A percentile compares a stretch with the other conserved stretches of the same genome.
These are phyloP conservation scores for Fraxinus anomala DNA, from an alignment of 257 asterid species.

Conservation along the genomic window DNA sequence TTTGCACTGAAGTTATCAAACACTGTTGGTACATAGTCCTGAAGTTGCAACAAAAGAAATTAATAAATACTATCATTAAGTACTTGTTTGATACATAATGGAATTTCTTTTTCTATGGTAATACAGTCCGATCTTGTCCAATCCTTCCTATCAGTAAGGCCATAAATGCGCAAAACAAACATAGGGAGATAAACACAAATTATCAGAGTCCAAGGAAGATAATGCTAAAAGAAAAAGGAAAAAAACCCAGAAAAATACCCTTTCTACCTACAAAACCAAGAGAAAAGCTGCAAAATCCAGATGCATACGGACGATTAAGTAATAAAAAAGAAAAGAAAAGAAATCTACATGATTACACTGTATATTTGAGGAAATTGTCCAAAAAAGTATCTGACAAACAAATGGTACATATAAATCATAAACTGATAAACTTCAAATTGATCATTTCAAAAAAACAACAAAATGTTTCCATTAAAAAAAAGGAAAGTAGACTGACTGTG, in stretches of 20 bases:
- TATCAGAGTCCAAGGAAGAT: slow-evolving; percentile 42
- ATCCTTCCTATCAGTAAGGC: too few species aligned
- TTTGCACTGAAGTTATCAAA: slow-evolving; percentile 97
- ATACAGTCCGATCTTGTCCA: too few species aligned
- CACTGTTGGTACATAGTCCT: slow-evolving; percentile 59
- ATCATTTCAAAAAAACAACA: slow-evolving; percentile 14
- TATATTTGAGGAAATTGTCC: too few species aligned
- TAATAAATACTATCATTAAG: too few species aligned
- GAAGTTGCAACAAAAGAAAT: too few species aligned
- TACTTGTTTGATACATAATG: too few species aligned
- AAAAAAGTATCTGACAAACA: too few species aligned
- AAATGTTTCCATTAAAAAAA: not conserved
- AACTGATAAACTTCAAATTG: slow-evolving; percentile 19
- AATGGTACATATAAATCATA: too few species aligned
- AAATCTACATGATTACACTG: too few species aligned
- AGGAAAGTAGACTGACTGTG: slow-evolving; percentile 56
- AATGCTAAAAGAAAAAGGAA: not conserved
- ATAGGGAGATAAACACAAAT: not conserved
- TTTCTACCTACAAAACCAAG: slow-evolving; percentile 21
- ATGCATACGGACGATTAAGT: slow-evolving; percentile 2
- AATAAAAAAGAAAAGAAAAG: too few species aligned
- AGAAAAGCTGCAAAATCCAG: slow-evolving; percentile 44
- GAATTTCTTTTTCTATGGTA: too few species aligned
- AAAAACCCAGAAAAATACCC: slow-evolving; percentile 35
- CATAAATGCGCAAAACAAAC: too few species aligned